Percentiles rank a stretch among this genome's conserved stretches.
These are phyloP conservation scores for Nakazawaea molendinolei DNA, from an alignment of 805 yeast species.

Conservation along the genomic window DNA sequence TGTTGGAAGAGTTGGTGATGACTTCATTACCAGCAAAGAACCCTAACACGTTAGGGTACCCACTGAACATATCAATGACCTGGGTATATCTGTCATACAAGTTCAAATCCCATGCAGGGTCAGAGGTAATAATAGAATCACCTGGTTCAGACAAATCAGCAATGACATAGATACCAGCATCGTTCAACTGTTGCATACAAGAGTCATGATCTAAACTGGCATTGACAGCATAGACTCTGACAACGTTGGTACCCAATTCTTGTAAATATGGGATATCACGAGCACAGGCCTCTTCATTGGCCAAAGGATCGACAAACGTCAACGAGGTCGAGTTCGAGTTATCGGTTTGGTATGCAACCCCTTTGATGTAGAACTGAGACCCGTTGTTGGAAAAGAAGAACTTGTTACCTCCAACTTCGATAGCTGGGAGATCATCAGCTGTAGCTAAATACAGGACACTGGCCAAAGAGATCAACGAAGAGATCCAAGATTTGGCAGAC, in stretches of 20 bases:
- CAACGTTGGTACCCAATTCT: slow-evolving; percentile 64
- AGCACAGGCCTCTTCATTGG: slow-evolving; percentile 60
- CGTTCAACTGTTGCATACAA: slow-evolving; percentile 68
- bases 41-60: slow-evolving; percentile 79
- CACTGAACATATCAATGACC: slow-evolving; percentile 75
- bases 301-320: slow-evolving; percentile 66
- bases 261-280: slow-evolving; percentile 78
- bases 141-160: slow-evolving; percentile 88
- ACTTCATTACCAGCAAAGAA: slow-evolving; percentile 99
- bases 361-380: slow-evolving; percentile 79
- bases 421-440: slow-evolving; percentile 32
- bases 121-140: slow-evolving; percentile 65
- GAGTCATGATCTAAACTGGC: slow-evolving; percentile 62
- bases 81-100: slow-evolving; percentile 70
- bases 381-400: slow-evolving; percentile 70
- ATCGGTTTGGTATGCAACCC: slow-evolving; percentile 81
- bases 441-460: too few relatives aligned
- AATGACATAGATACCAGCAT: slow-evolving; percentile 87
- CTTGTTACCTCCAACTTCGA: slow-evolving; percentile 65
- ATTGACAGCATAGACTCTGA: slow-evolving; percentile 84
- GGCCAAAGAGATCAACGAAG: not conserved
- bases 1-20: slow-evolving; percentile 73
- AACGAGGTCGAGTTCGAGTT: slow-evolving; percentile 34
- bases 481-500: not conserved
- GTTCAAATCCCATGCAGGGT: slow-evolving; percentile 71